Conservation (phyloP, 2,329 filamentous ascomycete species). For the Aspergillus sp. region DNA sequence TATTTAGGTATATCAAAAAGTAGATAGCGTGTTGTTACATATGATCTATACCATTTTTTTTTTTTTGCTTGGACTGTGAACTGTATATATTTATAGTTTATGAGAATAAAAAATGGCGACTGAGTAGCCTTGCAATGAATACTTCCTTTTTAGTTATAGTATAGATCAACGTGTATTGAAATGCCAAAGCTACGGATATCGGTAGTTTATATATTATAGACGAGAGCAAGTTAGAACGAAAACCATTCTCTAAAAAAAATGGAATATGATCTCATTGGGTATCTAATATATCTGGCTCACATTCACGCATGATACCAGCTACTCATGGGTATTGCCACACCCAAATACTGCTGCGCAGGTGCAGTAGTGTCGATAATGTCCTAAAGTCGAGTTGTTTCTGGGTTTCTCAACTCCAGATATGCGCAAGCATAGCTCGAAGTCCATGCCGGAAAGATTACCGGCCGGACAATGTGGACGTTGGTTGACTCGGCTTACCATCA, state of each 20-base stretch:
- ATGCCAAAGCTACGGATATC: conserved; percentile 45
- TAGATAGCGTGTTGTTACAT: background rate
- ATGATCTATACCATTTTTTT: no score
- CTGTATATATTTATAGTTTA: background rate
- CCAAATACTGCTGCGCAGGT: background rate
- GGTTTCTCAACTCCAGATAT: background rate
- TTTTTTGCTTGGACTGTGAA: background rate
- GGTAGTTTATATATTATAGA: conserved; percentile 17
- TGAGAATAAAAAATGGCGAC: background rate
- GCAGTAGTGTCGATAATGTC: background rate
- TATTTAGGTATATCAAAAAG: background rate
- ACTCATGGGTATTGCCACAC: background rate
- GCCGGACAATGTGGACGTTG: background rate
- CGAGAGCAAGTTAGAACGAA: background rate
- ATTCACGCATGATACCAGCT: background rate
- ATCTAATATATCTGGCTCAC: conserved; percentile 1
- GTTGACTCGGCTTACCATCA: background rate
- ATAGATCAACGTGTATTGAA: conserved; percentile 40
- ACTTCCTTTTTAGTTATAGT: conserved; percentile 42
- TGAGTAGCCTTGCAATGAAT: conserved; percentile 10
- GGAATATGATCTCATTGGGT: conserved; percentile 4
- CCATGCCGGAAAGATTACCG: background rate
- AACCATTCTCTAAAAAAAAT: background rate
- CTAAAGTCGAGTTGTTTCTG: background rate
- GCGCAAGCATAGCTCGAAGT: background rate